These are phyloP conservation scores for Botrytis aclada DNA, from an alignment of 2,329 filamentous ascomycete species.

Conservation along the genomic window DNA sequence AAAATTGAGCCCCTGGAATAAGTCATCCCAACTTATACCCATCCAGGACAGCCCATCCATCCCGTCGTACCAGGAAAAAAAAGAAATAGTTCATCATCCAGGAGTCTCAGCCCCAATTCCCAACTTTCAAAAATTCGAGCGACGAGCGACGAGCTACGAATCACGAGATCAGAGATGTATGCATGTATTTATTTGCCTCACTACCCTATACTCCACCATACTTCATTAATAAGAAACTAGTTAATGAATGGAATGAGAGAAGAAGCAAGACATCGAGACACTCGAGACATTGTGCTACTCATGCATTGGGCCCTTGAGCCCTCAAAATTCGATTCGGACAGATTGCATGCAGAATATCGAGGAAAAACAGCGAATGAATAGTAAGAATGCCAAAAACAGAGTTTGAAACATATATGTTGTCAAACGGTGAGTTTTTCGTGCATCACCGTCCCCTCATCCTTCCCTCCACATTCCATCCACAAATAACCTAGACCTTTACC, in stretches of 20 bases:
- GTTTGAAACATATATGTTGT: slow-evolving; percentile 4
- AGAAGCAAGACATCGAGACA: slow-evolving; percentile 1
- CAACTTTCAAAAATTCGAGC: not conserved
- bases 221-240: not conserved
- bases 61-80: not conserved
- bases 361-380: not conserved
- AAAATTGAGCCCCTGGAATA: not conserved
- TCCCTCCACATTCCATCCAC: not conserved
- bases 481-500: not conserved
- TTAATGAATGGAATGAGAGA: not conserved
- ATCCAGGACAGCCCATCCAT: not conserved
- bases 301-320: not conserved
- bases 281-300: not conserved
- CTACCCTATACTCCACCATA: not conserved
- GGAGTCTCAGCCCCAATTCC: not conserved
- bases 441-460: not conserved
- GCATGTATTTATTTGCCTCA: not conserved
- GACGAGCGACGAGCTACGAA: not conserved
- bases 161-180: not conserved
- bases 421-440: slow-evolving; percentile 3
- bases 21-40: not conserved
- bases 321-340: not conserved
- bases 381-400: not conserved
- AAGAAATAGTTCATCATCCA: not conserved
- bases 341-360: not conserved